phyloP scores from a whole-genome alignment of 1,139 yeast species.

The Zygoascus sp. region DNA sequence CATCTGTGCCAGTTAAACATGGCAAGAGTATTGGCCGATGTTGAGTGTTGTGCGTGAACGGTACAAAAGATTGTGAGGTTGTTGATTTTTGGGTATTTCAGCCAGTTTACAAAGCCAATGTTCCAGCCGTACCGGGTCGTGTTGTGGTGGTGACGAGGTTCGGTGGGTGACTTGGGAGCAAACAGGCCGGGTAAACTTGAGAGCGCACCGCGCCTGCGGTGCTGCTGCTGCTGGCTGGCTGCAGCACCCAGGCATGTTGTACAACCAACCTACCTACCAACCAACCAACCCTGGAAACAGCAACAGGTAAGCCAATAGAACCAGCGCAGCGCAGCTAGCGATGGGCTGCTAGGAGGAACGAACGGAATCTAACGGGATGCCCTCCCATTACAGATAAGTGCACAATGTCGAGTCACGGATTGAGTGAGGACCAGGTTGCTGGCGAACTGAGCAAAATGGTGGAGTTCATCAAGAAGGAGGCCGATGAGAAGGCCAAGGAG shows the following conservation, averaged over 20 bases:
- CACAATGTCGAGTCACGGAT: conserved; percentile 10
- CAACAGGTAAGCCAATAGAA: background rate
- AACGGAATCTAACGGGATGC: background rate
- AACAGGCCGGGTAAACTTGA: background rate
- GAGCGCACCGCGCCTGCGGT: background rate
- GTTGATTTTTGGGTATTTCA: too few relatives aligned
- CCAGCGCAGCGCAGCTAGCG: background rate
- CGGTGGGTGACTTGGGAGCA: background rate
- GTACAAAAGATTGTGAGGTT: too few relatives aligned
- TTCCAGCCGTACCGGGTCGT: too few relatives aligned
- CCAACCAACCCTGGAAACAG: background rate
- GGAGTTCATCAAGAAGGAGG: conserved; percentile 97
- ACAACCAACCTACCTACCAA: background rate
- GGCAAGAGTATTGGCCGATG: too few relatives aligned
- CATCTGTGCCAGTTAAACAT: background rate
- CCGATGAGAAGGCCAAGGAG: conserved; percentile 97
- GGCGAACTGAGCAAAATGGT: conserved; percentile 97
- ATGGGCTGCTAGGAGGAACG: background rate
- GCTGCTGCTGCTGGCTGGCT: too few relatives aligned
- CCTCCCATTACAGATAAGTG: too few relatives aligned
- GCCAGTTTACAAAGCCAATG: too few relatives aligned
- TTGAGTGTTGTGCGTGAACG: too few relatives aligned
- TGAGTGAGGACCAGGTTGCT: conserved; percentile 54
- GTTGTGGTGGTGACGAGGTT: too few relatives aligned
- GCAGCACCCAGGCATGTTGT: background rate